Evolutionary conservation across 371 early-diverging fungal genomes (phyloP), one percentile per base, ranked within the genome.

Genomic region (Basidiobolus meristosporus): DNA sequence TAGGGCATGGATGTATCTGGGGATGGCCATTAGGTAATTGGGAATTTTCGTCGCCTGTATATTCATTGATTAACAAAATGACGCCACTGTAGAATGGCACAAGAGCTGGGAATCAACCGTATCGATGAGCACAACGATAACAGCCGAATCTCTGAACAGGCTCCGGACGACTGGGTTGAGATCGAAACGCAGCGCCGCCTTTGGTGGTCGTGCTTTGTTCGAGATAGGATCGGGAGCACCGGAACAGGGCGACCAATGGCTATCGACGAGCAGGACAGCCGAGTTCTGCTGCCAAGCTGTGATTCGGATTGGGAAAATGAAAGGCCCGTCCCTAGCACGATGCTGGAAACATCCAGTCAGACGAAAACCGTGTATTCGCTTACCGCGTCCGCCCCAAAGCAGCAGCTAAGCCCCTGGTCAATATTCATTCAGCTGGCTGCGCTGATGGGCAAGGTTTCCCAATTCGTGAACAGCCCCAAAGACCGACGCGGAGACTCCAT

Each of bases 51-150:
- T 9, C 3, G 3, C 9, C 9, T n/a, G n/a, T n/a, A n/a, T n/a
- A n/a, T n/a, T n/a, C n/a, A 26, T 9, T 26, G 9, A 26, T 5
- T n/a, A n/a, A n/a, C n/a, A n/a, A n/a, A n/a, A 26, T 26, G 3
- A 5, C 9, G 26, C 5, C 3, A 5, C 26, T 5, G 5, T 26
- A 26, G 26, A 9, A 66, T 71, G 66, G 74, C 74, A 4, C 73
- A 73, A 45, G 77, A 77, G 42, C 33, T 77, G 36, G 77, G 77
- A 0, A 50, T 77, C 41, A 74, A 77, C 46, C 63, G 74, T 19
- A 67, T 73, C 26, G 16, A 21, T 19, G 36, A 36, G 18, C n/a
- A 17, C 10, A 68, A 66, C 59, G 46, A 52, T n/a, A n/a, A n/a
- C n/a, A n/a, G n/a, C n/a, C n/a, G n/a, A 30, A 43, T 41, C 7